Evolutionary conservation across 2,329 filamentous ascomycete genomes (phyloP).

Genomic region (Simplicillium sp.): DNA sequence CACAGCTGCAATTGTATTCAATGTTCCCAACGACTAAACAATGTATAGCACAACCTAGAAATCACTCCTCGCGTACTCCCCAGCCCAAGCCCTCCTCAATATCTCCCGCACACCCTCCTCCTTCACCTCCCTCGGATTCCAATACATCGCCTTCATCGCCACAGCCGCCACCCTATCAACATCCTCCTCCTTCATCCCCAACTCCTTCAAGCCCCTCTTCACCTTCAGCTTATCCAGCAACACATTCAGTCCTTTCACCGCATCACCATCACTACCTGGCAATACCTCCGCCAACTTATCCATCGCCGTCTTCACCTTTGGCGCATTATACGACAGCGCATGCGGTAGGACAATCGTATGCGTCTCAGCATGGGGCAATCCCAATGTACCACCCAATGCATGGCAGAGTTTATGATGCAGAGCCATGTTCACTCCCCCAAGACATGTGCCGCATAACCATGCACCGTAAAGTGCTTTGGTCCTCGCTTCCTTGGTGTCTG

Average conservation of each 20-base stretch:
- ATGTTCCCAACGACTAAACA: no score
- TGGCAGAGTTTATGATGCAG: constrained; percentile 63
- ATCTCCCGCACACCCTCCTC: constrained; percentile 41
- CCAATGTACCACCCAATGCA: constrained; percentile 52
- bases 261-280: constrained; percentile 48
- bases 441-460: constrained; percentile 53
- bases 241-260: constrained; percentile 45
- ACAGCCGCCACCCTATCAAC: constrained; percentile 52
- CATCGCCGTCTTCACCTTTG: constrained; percentile 42
- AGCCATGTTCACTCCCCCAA: constrained; percentile 51
- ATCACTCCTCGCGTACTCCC: constrained; percentile 36
- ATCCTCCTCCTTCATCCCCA: constrained; percentile 50
- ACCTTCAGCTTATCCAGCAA: constrained; percentile 44
- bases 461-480: constrained; percentile 45
- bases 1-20: no score
- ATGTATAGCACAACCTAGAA: no score
- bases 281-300: constrained; percentile 40
- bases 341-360: constrained; percentile 56
- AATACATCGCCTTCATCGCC: constrained; percentile 47
- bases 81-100: constrained; percentile 51
- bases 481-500: constrained; percentile 31
- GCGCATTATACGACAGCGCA: constrained; percentile 53
- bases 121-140: constrained; percentile 48
- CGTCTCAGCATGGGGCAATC: constrained; percentile 55
- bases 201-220: constrained; percentile 40